Conservation (phyloP, 1,284 basidiomycete genomes). For the Apiotrichum veenhuisii region DNA sequence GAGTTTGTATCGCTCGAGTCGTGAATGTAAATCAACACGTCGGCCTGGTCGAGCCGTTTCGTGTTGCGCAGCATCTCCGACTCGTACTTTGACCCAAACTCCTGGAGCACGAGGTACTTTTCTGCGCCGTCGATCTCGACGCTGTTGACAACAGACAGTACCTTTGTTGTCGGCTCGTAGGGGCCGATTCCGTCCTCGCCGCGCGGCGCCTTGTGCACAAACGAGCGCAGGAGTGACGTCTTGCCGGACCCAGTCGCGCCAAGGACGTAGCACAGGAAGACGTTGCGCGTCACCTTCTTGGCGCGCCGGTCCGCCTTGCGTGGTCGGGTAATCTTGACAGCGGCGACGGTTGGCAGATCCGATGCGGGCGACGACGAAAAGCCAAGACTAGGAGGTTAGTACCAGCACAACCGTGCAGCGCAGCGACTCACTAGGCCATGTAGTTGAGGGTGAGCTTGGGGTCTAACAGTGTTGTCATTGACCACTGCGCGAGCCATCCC, state of each 20-base stretch:
- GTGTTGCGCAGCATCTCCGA: slow-evolving; percentile 81
- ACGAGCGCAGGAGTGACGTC: slow-evolving; percentile 77
- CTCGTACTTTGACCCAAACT: slow-evolving; percentile 94
- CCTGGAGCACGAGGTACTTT: slow-evolving; percentile 94
- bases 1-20: slow-evolving; percentile 98
- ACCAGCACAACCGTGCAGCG: neutral
- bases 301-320: slow-evolving; percentile 81
- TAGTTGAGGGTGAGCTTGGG: slow-evolving; percentile 88
- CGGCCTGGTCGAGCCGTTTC: slow-evolving; percentile 86
- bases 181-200: slow-evolving; percentile 38
- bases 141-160: slow-evolving; percentile 87
- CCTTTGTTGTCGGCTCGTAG: slow-evolving; percentile 84
- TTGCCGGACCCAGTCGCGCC: slow-evolving; percentile 96
- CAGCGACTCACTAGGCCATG: slow-evolving; percentile 70
- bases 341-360: slow-evolving; percentile 59
- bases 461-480: slow-evolving; percentile 94
- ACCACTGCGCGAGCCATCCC: slow-evolving; percentile 98
- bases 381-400: slow-evolving; percentile 41
- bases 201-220: slow-evolving; percentile 71
- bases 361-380: slow-evolving; percentile 50
- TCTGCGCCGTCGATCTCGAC: slow-evolving; percentile 93
- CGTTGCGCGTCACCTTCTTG: slow-evolving; percentile 79
- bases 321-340: slow-evolving; percentile 74
- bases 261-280: slow-evolving; percentile 87
- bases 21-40: slow-evolving; percentile 92